phyloP scores from a whole-genome alignment of 768 basidiomycete genomes.

The Rickenella mellea region DNA sequence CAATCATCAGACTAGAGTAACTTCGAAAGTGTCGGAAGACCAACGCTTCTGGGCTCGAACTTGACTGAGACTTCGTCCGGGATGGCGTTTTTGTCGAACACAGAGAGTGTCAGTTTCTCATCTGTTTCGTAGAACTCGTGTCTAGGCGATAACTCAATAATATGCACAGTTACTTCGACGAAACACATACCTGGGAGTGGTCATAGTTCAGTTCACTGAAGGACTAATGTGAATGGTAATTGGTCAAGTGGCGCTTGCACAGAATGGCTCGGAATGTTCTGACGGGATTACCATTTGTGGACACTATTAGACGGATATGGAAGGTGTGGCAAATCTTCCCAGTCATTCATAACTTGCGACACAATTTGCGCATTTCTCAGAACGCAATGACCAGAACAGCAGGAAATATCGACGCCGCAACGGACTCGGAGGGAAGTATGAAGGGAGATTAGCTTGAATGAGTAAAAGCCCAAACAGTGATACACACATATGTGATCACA shows the following conservation, averaged over 20 bases:
- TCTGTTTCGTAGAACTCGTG: conserved; percentile 88
- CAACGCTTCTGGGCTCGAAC: conserved; percentile 58
- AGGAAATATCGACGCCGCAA: too few relatives aligned
- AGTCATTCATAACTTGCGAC: too few relatives aligned
- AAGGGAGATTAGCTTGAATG: too few relatives aligned
- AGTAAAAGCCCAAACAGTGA: too few relatives aligned
- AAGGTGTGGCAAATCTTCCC: too few relatives aligned
- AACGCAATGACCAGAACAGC: too few relatives aligned
- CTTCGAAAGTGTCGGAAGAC: conserved; percentile 3
- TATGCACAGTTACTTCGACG: too few relatives aligned
- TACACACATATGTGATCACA: background rate
- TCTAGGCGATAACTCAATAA: conserved; percentile 32
- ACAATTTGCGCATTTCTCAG: too few relatives aligned
- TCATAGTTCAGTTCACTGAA: conserved; percentile 12
- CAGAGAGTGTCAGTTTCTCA: conserved; percentile 58
- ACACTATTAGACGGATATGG: too few relatives aligned
- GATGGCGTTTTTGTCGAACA: conserved; percentile 74
- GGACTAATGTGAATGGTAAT: background rate
- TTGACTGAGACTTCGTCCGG: conserved; percentile 48
- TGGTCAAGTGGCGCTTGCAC: conserved; percentile 2
- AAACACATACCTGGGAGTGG: conserved; percentile 17
- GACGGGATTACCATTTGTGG: too few relatives aligned
- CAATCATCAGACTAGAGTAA: conserved; percentile 5
- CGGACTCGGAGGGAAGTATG: too few relatives aligned
- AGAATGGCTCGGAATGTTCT: too few relatives aligned